These are phyloP conservation scores for Pseudocercospora macadamiae DNA, from an alignment of 2,329 filamentous ascomycete genomes.

Conservation along the genomic window DNA sequence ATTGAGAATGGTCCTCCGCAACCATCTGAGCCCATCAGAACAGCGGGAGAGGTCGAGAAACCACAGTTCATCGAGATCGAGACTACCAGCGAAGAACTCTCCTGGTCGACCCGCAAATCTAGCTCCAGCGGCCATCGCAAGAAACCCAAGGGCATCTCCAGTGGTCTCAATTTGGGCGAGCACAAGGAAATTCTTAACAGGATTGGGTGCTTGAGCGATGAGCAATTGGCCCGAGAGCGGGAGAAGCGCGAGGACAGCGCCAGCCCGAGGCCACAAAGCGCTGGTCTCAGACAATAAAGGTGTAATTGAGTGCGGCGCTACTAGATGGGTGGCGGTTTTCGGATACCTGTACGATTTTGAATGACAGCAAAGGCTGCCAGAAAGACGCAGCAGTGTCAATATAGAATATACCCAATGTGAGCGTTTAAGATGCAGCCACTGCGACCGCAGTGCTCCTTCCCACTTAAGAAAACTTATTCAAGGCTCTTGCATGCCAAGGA, in stretches of 20 bases:
- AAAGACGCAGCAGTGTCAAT: background rate
- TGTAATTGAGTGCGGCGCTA: background rate
- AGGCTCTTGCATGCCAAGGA: no score
- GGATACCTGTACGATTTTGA: background rate
- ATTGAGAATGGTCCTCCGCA: slow-evolving; percentile 30
- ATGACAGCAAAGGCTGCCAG: background rate
- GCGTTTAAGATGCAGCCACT: no score
- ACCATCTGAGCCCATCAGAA: slow-evolving; percentile 24
- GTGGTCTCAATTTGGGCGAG: slow-evolving; percentile 61
- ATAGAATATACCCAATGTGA: slow-evolving; percentile 1
- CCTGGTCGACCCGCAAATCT: slow-evolving; percentile 28
- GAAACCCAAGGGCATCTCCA: slow-evolving; percentile 59
- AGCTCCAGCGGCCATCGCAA: slow-evolving; percentile 41
- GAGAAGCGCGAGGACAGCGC: slow-evolving; percentile 35
- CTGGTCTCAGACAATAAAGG: background rate
- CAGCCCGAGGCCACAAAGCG: slow-evolving; percentile 25
- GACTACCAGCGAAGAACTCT: slow-evolving; percentile 70
- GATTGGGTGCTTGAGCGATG: slow-evolving; percentile 66
- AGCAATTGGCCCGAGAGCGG: slow-evolving; percentile 38
- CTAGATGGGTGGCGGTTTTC: background rate
- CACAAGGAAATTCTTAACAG: slow-evolving; percentile 79
- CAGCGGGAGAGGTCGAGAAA: slow-evolving; percentile 26
- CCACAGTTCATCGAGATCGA: slow-evolving; percentile 63
- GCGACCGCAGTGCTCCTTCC: no score
- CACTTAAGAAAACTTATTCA: no score